Base-by-base conservation (phyloP, 371 early-diverging fungal genomes). In the Saksenaea oblongispora region DNA sequence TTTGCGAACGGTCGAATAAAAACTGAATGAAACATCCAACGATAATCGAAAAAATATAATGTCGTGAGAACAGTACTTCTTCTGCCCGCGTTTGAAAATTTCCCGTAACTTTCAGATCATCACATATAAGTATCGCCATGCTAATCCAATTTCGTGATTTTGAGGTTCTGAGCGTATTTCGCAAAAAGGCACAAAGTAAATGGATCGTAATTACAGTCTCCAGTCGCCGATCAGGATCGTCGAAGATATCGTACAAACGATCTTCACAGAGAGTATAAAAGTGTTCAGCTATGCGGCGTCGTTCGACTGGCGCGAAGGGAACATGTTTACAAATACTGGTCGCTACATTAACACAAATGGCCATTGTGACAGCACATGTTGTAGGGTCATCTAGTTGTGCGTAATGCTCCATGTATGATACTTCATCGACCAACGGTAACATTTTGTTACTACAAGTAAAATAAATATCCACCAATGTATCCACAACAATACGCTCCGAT, bases 191-290 rank as follows among this genome's bases (percentile, higher is more conserved):
- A 34, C 36, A 31, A 7, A 61, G 55, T 14, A 61, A 17, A 14
- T 61, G 53, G 26, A 54, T 54, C 7, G 54, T 34, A 17, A 37
- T 24, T 1, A 61, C 34, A 2, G 54, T 36, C 13, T 61, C 62
- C 4, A 61, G 5, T 13, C 54, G 54, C n/a, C 26, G 62, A 10
- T 61, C 17, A 1, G 62, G 62, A 34, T 61, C 62, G 24, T 61
- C 62, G n/a, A 61, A 54, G 34, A 54, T 37, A 9, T 61, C 62
- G 36, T 36, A 26, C 5, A 61, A 9, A 14, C 7, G 54, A n/a
- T 54, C 26, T n/a, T 54, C 54, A 9, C 36, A 27, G 4, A 54
- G 26, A 11, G 35, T 11, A 26, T 53, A 61, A 24, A 61, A 61
- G 13, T 61, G 34, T 24, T 61, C 62, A 14, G 54, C 54, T n/a